Evolutionary conservation across 2,329 filamentous ascomycete species (phyloP), one percentile per base, ranked within the genome.

Genomic region (Salinomyces thailandicus): DNA sequence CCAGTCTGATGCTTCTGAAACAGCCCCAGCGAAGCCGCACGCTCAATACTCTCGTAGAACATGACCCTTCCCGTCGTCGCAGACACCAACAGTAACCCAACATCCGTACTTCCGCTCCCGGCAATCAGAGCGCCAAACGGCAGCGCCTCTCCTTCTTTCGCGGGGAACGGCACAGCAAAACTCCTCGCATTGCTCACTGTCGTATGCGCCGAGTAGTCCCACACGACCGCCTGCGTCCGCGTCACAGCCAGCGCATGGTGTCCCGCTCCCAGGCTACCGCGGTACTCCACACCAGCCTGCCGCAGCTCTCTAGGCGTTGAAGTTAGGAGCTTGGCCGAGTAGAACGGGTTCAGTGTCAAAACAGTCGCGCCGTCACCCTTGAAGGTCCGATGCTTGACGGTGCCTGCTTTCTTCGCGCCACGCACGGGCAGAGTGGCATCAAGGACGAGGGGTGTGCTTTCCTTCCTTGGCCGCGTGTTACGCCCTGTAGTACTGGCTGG

Each of bases 1-100:
- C 84, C 84, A 46, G 78, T 80, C 46, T 82, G 78, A 52, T 84
- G 82, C 55, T 93, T 81, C 46, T 82, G 80, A 52, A 89, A 83
- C 27, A 93, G 75, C 44, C 83, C 84, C 37, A 93, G 71, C 1
- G 85, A 85, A 26, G 86, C 83, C 7, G 85, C 86, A 58, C 79
- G 86, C 38, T 89, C 86, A 45, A 96, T 83, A 26, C 85, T 93
- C 58, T 96, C 91, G 86, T 91, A 96, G 60, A 91, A 96, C 30
- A 85, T 79, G 35, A 96, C 77, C 59, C 80, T 87, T 35, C 91
- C 91, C 33, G 72, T 86, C 13, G 75, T 75, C 9, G 89, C 83
- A 64, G 89, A 84, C 24, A 96, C 72, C 24, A 95, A 74, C 18
- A 98, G 76, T 24, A 98, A 71, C 2, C 91, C 91, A 20, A 87